Base-by-base conservation (phyloP, 78 protist species). In the Tieghemostelium lacteum region DNA sequence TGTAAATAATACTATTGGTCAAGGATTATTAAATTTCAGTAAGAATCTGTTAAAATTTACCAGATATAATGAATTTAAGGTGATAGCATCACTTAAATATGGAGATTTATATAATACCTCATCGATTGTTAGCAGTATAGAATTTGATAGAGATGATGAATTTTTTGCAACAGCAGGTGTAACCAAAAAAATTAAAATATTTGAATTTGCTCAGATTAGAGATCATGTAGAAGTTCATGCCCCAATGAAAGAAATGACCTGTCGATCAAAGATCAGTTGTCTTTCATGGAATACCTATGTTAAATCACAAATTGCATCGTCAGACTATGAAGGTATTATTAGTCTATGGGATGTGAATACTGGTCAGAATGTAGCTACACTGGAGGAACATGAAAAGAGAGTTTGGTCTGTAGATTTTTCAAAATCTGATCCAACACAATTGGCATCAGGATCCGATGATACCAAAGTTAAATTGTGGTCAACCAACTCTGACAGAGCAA, bases 151-250 rank as follows among this genome's bases (percentile, higher is more conserved):
- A 29, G 96, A 94, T 29, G 93, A 91, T 5, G 86, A 94, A 45
- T 69, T 58, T 61, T 94, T 94, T 85, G 94, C 96, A 24, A 89
- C 96, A 0, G 94, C 96, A 7, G 96, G 96, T 50, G 96, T 94
- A 1, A 60, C 88, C 6, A 94, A 94, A 63, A 85, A 91, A 77
- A 94, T 94, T 10, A 83, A 85, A 37, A 39, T 94, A 0, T 94
- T 89, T 77, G 94, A 88, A 12, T 94, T 42, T 49, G 83, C 62
- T 16, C 86, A 69, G 26, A 60, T 73, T 2, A 37, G 60, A 28
- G 92, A 76, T 4, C 26, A 78, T 16, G 76, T 87, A 2, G 94
- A 88, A 4, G 64, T 70, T 7, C 96, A 94, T 72, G 39, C 73
- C 4, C 96, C 96, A 17, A 29, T 85, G 34, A 60, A 31, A 63